Evolutionary conservation across 2,329 filamentous ascomycete genomes (phyloP).

Genomic region (Intubia oerlemansii): DNA sequence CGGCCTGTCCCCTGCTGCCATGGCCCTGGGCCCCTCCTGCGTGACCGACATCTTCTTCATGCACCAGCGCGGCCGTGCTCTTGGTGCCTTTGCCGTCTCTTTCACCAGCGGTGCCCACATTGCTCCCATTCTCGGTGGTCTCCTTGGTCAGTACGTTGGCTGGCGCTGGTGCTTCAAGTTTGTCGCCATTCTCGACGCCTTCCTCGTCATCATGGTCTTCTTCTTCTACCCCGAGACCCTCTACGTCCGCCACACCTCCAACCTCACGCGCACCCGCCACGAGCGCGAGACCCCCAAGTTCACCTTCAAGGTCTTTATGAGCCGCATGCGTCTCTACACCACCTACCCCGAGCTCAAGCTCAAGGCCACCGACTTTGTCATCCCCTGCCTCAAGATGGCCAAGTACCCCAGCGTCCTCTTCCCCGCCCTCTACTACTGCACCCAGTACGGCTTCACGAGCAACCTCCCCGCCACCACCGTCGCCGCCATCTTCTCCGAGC

Average conservation of each 20-base stretch:
- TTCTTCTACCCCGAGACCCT: conserved; percentile 5
- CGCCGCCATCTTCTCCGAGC: conserved; percentile 5
- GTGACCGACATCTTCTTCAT: conserved; percentile 7
- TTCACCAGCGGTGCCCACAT: conserved; percentile 6
- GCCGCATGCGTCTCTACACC: too few species aligned
- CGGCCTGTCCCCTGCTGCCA: conserved; percentile 5
- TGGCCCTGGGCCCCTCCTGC: conserved; percentile 6
- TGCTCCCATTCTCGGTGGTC: conserved; percentile 4
- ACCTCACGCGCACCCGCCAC: conserved; percentile 1
- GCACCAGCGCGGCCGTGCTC: conserved; percentile 6
- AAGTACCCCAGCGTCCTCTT: conserved; percentile 5
- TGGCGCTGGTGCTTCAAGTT: conserved; percentile 7
- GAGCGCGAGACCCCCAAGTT: conserved; percentile 1
- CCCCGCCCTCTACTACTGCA: conserved; percentile 4
- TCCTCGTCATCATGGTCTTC: conserved; percentile 2
- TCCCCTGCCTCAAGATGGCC: conserved; percentile 4
- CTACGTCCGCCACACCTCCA: conserved; percentile 2
- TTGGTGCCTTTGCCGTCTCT: conserved; percentile 6
- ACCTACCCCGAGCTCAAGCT: conserved; percentile 4
- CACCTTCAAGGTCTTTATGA: conserved; percentile 1
- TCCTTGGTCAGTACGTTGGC: conserved; percentile 5
- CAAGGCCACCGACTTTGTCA: conserved; percentile 2
- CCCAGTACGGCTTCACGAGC: conserved; percentile 6
- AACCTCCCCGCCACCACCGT: conserved; percentile 7
- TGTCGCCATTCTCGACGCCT: conserved; percentile 4